These are phyloP conservation scores for sorghum (Sorghum bicolor) DNA, from an alignment of 176 grass and related monocot species.

Conservation along the genomic window Sorghum_bicolor_NCBIv3 NC_012873.2:7568001-7568500, in stretches of 20 bases:
- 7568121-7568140: constrained; percentile 29
- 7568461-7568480: too few species aligned
- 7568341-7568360: background rate
- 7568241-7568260: constrained; percentile 37
- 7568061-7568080: constrained; percentile 13
- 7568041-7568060: constrained; percentile 35
- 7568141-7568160: constrained; percentile 63
- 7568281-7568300: constrained; percentile 29
- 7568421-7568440: too few species aligned
- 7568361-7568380: too few species aligned
- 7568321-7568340: background rate
- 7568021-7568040: constrained; percentile 47
- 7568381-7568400: too few species aligned
- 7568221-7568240: constrained; percentile 35
- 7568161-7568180: constrained; percentile 36
- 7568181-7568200: constrained; percentile 35
- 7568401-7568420: too few species aligned
- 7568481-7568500: too few species aligned
- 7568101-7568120: constrained; percentile 25
- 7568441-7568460: too few species aligned
- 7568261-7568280: constrained; percentile 49
- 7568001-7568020: constrained; percentile 36
- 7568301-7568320: background rate
- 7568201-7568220: constrained; percentile 31
- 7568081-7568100: constrained; percentile 19